Evolutionary conservation across 192 early-diverging fungal genomes (phyloP).

Genomic region (Backusella macrospora): DNA sequence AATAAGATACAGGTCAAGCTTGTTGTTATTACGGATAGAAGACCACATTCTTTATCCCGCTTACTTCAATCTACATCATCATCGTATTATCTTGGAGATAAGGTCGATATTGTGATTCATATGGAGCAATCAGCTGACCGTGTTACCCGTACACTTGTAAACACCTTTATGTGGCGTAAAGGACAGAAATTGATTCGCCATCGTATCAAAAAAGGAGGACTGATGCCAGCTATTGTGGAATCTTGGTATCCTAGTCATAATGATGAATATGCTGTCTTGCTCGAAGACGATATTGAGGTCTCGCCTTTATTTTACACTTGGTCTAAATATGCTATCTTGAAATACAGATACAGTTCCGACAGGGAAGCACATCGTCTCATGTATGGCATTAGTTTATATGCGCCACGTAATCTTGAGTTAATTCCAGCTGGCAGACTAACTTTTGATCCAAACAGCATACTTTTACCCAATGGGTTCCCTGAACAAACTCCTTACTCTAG

Average conservation of each 20-base stretch:
- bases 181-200: conserved; percentile 54
- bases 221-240: conserved; percentile 62
- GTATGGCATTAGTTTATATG: conserved; percentile 62
- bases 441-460: conserved; percentile 51
- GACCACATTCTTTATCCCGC: conserved; percentile 61
- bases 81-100: conserved; percentile 53
- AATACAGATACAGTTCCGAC: conserved; percentile 54
- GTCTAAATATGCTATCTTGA: conserved; percentile 59
- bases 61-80: conserved; percentile 50
- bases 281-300: conserved; percentile 67
- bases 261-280: conserved; percentile 58
- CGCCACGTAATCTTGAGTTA: conserved; percentile 57
- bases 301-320: conserved; percentile 62
- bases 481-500: conserved; percentile 53
- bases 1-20: conserved; percentile 52
- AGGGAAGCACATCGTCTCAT: conserved; percentile 38
- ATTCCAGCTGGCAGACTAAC: conserved; percentile 48
- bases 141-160: conserved; percentile 49
- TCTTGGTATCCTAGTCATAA: conserved; percentile 58
- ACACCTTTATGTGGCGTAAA: conserved; percentile 50
- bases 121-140: conserved; percentile 60
- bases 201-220: conserved; percentile 57
- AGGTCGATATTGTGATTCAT: conserved; percentile 53
- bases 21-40: conserved; percentile 57
- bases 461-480: conserved; percentile 47